Conservation (phyloP, 441 rosid genomes). For the Geranium incanum region DNA sequence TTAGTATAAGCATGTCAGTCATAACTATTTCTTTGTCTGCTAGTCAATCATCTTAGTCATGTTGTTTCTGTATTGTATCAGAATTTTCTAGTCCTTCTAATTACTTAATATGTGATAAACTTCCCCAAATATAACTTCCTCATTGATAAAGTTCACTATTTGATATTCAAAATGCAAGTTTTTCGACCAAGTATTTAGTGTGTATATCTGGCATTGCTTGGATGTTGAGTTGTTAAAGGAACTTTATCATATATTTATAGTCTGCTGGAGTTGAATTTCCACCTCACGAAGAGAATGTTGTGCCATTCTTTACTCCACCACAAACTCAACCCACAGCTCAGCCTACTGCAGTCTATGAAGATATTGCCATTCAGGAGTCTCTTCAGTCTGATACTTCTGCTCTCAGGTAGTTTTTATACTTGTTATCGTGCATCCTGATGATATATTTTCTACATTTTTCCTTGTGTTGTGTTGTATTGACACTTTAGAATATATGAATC, state of each 20-base stretch:
- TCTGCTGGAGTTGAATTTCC: constrained; percentile 90
- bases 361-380: constrained; percentile 87
- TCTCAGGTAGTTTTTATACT: constrained; percentile 46
- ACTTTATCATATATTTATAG: constrained; percentile 30
- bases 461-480: neutral
- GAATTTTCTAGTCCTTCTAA: neutral
- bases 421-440: constrained; percentile 4
- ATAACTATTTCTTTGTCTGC: neutral
- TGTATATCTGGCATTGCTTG: neutral
- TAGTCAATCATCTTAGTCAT: neutral
- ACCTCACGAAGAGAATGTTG: constrained; percentile 70
- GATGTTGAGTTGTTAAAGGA: neutral
- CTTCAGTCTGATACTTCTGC: constrained; percentile 74
- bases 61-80: neutral
- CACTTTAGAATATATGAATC: neutral
- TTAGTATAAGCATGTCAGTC: neutral
- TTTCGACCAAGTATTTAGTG: neutral
- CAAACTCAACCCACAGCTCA: constrained; percentile 70
- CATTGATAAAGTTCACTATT: neutral
- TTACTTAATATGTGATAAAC: neutral
- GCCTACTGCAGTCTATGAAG: constrained; percentile 52
- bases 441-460: constrained; percentile 4
- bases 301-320: constrained; percentile 94
- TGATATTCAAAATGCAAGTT: neutral
- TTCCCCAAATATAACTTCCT: neutral